These are phyloP conservation scores for Stagonosporopsis cucurbitacearum DNA, from an alignment of 2,329 filamentous ascomycete genomes.

Conservation along the genomic window DNA sequence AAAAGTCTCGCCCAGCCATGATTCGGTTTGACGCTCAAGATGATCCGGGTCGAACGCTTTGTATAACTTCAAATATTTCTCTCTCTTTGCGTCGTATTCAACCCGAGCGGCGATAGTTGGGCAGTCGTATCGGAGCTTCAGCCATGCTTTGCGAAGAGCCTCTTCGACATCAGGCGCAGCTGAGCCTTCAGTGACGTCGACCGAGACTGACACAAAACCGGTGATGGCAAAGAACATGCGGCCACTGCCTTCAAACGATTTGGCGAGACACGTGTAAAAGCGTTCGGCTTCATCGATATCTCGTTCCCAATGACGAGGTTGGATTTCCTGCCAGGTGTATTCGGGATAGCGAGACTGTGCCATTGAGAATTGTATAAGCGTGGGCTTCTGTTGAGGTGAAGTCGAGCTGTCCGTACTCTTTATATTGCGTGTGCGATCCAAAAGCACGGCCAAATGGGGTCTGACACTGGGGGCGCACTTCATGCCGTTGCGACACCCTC, in stretches of 20 bases:
- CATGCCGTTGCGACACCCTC: background rate
- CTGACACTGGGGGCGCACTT: background rate
- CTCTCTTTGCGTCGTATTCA: slow-evolving; percentile 8
- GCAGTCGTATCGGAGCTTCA: slow-evolving; percentile 41
- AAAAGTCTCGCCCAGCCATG: slow-evolving; percentile 46
- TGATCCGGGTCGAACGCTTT: background rate
- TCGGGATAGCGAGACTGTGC: slow-evolving; percentile 4
- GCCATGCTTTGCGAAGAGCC: slow-evolving; percentile 47
- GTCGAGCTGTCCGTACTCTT: background rate
- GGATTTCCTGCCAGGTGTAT: slow-evolving; percentile 3
- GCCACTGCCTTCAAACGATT: slow-evolving; percentile 47
- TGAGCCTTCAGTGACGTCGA: background rate
- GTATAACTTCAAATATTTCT: background rate
- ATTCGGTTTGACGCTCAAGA: slow-evolving; percentile 2
- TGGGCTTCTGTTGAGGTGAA: background rate
- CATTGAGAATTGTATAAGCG: background rate
- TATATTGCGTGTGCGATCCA: background rate
- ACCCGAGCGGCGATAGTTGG: slow-evolving; percentile 46
- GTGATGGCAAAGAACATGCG: slow-evolving; percentile 55
- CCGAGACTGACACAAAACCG: slow-evolving; percentile 41
- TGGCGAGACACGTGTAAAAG: slow-evolving; percentile 50
- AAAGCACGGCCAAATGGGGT: background rate
- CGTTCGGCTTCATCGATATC: slow-evolving; percentile 53
- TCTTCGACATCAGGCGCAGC: slow-evolving; percentile 28
- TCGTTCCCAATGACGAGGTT: slow-evolving; percentile 38